A percentile compares a stretch with the other conserved stretches of the same genome.
Conservation (phyloP, 2,329 filamentous ascomycete species). For the Ambrosiella xylebori region DNA sequence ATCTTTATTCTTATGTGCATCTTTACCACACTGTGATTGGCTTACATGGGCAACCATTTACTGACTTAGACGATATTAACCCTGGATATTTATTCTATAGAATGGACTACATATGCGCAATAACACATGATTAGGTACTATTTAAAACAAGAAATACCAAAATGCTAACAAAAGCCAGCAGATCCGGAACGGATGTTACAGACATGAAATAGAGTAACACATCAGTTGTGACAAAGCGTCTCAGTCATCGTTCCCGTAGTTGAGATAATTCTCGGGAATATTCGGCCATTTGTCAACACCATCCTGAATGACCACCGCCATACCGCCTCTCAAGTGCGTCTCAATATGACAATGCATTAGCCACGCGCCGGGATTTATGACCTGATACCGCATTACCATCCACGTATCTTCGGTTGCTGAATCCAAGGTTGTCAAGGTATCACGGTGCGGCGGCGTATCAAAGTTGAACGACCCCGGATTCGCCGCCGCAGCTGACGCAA, state of each 20-base stretch:
- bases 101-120: not conserved
- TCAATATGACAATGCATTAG: constrained; percentile 39
- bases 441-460: constrained; percentile 34
- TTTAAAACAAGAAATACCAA: not conserved
- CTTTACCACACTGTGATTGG: not conserved
- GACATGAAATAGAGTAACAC: not conserved
- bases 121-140: not conserved
- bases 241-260: not conserved
- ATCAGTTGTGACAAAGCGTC: not conserved
- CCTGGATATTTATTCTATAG: not conserved
- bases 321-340: constrained; percentile 36
- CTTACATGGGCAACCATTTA: too few relatives aligned
- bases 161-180: not conserved
- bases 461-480: constrained; percentile 38
- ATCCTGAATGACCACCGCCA: constrained; percentile 35
- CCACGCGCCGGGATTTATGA: constrained; percentile 35
- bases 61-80: too few relatives aligned
- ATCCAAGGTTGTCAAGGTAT: constrained; percentile 20
- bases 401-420: constrained; percentile 18
- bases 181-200: not conserved
- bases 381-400: constrained; percentile 36
- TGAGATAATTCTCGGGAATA: constrained; percentile 23
- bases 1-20: not conserved
- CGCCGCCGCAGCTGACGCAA: constrained; percentile 32
- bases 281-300: constrained; percentile 27